Evolutionary conservation across 2,329 filamentous ascomycete genomes (phyloP), one percentile per base, ranked within the genome.

Genomic region (Xylogone sp.): DNA sequence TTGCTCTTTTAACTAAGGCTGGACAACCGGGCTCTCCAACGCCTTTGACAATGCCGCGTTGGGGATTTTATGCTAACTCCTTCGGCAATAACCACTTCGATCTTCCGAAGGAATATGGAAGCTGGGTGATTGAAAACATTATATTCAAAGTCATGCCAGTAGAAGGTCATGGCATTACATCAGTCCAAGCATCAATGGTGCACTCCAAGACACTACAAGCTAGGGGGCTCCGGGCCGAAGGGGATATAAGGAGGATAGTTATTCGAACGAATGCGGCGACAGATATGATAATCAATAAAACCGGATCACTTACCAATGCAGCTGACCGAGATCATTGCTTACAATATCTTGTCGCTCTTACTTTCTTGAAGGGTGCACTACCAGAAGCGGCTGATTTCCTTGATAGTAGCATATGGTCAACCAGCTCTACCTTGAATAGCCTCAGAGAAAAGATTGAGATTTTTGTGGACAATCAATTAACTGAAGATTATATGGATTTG

Each of bases 311-410:
- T 34, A 31, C 48, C 2, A 67, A 66, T 51, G 49, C 60, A 13
- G 66, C 68, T 6, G 68, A 70, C 50, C 59, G 68, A 9, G 68
- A 69, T 53, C 68, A 70, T 43, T 69, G 64, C 45, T 55, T 71
- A 44, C 61, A 68, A 46, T 71, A 64, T 48, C 60, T 67, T 22
- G 55, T 70, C 18, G 63, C 68, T 3, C 43, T 70, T 18, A 55
- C 58, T 2, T 55, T 71, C 6, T 47, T 69, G 19, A 71, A 71
- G 48, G 65, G 62, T 1, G 21, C 24, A 3, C 34, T 52, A 2
- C 57, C 62, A 2, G 59, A 62, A 20, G 48, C 53, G 6, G 49
- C 8, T 6, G 68, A 69, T 47, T 70, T 66, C 54, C 21, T 45
- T 2, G 64, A 69, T 50, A 45, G 53, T 2, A 62, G 59, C 19